A percentile compares a stretch with the other conserved stretches of the same genome.
phyloP scores from a whole-genome alignment of 169 alveolate genomes.

The Cryptosporidium baileyi region DNA sequence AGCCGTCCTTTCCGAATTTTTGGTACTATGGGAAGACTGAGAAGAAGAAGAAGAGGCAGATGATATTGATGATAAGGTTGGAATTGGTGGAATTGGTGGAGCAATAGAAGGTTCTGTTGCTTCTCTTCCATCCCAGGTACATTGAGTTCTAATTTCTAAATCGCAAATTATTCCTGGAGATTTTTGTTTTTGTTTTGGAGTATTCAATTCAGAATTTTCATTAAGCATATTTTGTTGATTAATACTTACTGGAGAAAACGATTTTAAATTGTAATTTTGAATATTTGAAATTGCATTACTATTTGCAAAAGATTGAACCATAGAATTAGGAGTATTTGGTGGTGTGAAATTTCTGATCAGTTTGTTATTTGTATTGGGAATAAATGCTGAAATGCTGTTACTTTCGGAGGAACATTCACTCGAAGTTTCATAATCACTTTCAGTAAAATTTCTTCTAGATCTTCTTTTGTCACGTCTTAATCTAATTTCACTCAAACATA shows the following conservation, averaged over 20 bases:
- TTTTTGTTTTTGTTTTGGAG: background rate
- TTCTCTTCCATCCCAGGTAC: slow-evolving; percentile 79
- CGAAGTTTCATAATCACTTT: slow-evolving; percentile 56
- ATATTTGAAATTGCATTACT: background rate
- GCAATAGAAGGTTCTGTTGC: slow-evolving; percentile 77
- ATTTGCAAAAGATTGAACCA: background rate
- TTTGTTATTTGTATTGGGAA: slow-evolving; percentile 6
- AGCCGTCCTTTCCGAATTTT: background rate
- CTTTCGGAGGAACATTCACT: slow-evolving; percentile 69
- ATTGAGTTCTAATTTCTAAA: slow-evolving; percentile 73
- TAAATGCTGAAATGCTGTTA: slow-evolving; percentile 27
- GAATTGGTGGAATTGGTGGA: slow-evolving; percentile 76
- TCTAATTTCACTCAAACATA: slow-evolving; percentile 60
- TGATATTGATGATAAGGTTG: slow-evolving; percentile 37
- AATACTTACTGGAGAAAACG: background rate
- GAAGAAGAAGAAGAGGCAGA: slow-evolving; percentile 16
- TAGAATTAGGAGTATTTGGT: slow-evolving; percentile 46
- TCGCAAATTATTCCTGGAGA: slow-evolving; percentile 48
- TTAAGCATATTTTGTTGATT: background rate
- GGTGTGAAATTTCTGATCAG: slow-evolving; percentile 35
- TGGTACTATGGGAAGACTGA: slow-evolving; percentile 16
- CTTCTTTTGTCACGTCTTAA: slow-evolving; percentile 63
- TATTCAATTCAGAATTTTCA: background rate
- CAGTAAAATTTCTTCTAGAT: slow-evolving; percentile 11
- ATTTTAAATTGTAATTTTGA: background rate